A percentile compares a stretch with the other conserved stretches of the same genome.
Conservation (phyloP, 2,329 filamentous ascomycete species). For the Colletotrichum sojae region DNA sequence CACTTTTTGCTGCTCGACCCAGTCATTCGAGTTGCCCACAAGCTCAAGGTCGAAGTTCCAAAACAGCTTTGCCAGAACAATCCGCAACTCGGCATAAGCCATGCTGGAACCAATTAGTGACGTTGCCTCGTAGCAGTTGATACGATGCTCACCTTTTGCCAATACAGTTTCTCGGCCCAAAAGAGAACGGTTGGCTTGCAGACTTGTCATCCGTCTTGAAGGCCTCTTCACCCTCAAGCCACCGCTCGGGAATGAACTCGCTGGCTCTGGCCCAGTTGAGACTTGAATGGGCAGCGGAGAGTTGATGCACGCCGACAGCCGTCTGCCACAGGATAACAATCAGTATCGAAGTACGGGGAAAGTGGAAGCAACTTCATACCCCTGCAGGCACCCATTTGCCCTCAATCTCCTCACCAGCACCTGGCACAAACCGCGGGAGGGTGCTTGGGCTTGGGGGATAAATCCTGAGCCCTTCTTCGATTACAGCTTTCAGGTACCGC, state of each 20-base stretch:
- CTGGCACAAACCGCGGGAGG: conserved; percentile 29
- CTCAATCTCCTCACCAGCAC: conserved; percentile 29
- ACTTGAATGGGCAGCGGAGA: conserved; percentile 19
- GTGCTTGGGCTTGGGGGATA: conserved; percentile 33
- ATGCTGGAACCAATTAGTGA: conserved; percentile 46
- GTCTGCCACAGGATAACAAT: neutral
- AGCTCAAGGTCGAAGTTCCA: conserved; percentile 62
- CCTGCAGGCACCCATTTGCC: conserved; percentile 50
- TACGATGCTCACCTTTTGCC: conserved; percentile 57
- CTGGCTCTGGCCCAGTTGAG: conserved; percentile 51
- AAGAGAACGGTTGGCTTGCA: conserved; percentile 62
- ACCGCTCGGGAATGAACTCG: conserved; percentile 56
- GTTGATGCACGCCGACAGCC: conserved; percentile 31
- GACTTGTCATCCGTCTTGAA: conserved; percentile 42
- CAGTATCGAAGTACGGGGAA: neutral
- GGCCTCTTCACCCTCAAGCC: conserved; percentile 43
- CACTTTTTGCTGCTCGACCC: conserved; percentile 54
- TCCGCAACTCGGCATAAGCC: conserved; percentile 63
- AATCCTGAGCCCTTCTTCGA: conserved; percentile 55
- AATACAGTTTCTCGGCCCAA: conserved; percentile 65
- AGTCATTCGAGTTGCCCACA: conserved; percentile 48
- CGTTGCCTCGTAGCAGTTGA: too few species aligned
- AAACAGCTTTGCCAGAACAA: conserved; percentile 60
- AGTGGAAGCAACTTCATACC: conserved; percentile 43
- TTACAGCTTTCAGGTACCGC: conserved; percentile 53